Evolutionary conservation across 2,329 filamentous ascomycete species (phyloP).

Genomic region (Stachybotrys elegans): DNA sequence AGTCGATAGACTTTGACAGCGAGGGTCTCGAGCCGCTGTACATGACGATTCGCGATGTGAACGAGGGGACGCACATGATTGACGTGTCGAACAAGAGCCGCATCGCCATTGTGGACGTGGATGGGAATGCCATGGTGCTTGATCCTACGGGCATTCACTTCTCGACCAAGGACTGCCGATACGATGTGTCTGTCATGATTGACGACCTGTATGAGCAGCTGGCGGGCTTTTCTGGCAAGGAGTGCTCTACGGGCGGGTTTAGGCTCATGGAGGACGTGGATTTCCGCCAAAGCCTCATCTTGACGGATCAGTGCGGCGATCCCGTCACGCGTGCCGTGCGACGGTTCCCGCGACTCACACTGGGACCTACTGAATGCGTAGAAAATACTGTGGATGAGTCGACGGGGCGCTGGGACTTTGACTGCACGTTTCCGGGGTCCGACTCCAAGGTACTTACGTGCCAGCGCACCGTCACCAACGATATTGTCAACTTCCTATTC

Average conservation of each 20-base stretch:
- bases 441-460: constrained; percentile 23
- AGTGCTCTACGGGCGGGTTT: constrained; percentile 19
- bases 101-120: constrained; percentile 24
- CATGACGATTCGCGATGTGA: constrained; percentile 24
- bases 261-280: constrained; percentile 16
- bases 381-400: constrained; percentile 19
- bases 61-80: constrained; percentile 20
- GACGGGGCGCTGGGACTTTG: constrained; percentile 27
- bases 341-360: constrained; percentile 22
- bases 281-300: constrained; percentile 25
- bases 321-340: constrained; percentile 19
- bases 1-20: constrained; percentile 28
- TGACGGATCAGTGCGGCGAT: constrained; percentile 29
- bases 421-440: constrained; percentile 28
- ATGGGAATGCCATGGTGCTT: constrained; percentile 26
- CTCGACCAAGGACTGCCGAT: constrained; percentile 25
- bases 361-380: constrained; percentile 26
- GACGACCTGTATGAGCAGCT: constrained; percentile 28
- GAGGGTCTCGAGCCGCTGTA: constrained; percentile 26
- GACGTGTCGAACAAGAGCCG: constrained; percentile 27
- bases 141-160: constrained; percentile 28
- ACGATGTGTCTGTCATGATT: constrained; percentile 26
- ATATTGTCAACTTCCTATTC: constrained; percentile 26
- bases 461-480: constrained; percentile 23
- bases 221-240: constrained; percentile 21